Evolutionary conservation across 768 basidiomycete species (phyloP), one percentile per base, ranked within the genome.

Genomic region (Trametes cubensis): DNA sequence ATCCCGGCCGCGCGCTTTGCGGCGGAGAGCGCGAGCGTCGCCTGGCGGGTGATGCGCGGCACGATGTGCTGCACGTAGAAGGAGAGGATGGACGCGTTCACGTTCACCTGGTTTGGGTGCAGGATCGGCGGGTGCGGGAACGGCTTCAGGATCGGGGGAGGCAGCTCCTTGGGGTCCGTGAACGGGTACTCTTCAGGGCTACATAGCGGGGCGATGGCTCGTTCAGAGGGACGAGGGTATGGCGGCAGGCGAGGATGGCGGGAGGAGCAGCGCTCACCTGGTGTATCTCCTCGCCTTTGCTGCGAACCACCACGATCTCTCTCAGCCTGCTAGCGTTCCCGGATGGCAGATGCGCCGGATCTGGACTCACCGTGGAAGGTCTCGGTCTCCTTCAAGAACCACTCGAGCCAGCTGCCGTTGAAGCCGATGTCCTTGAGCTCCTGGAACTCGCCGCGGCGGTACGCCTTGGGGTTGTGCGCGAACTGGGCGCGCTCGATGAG

Each of bases 131-230:
- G 94, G 77, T 90, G 90, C 50, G 76, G 71, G 60, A 91, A 78
- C 2, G 89, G 82, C 6, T 84, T 84, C 15, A 99, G 81, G 54
- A 99, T 83, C 23, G 96, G 94, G 0, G 80, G 72, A 0, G 97
- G 95, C 39, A 99, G 89, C 61, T 85, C 79, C 15, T 76, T 71
- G 25, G 74, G 63, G 0, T 80, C 76, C 3, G 92, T 91, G 80
- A 99, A 99, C 0, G 97, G 95, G 71, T 96, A 94, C 80, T 99
- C 97, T 72, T 99, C 97, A 45, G 97, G 97, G 72, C 96, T 98
- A 72, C 20, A 52, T 30, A 40, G 38, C 3, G 23, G 47, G 60
- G 50, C 55, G 23, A 0, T 17, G n/a, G 45, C 46, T 14, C 34
- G 34, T 34, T 34, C 34, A 34, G 34, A 34, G 6, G 6, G 34